A percentile compares a stretch with the other conserved stretches of the same genome.
Evolutionary conservation across 1,284 basidiomycete genomes (phyloP).

Genomic region (Leccinum solheimii): DNA sequence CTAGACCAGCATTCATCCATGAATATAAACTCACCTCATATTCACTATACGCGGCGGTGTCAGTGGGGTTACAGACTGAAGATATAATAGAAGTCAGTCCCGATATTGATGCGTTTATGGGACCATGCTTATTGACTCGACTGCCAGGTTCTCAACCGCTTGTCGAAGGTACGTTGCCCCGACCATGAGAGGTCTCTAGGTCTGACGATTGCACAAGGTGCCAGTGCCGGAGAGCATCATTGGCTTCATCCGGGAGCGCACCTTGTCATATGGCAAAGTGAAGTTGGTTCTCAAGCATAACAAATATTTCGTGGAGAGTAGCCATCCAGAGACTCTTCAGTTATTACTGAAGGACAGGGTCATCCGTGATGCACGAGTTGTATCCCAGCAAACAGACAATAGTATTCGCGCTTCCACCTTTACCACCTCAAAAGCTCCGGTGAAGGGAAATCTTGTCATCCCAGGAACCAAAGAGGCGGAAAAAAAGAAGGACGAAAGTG

Average conservation of each 20-base stretch:
- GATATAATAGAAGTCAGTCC: constrained; percentile 94
- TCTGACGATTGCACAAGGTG: constrained; percentile 50
- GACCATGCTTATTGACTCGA: constrained; percentile 12
- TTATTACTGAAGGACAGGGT: constrained; percentile 80
- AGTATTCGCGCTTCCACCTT: constrained; percentile 78
- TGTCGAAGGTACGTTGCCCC: constrained; percentile 69
- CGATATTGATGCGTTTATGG: constrained; percentile 20
- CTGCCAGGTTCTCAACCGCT: constrained; percentile 73
- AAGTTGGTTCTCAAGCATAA: constrained; percentile 97
- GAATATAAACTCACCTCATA: constrained; percentile 99
- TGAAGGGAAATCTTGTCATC: constrained; percentile 79
- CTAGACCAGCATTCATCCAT: constrained; percentile 96
- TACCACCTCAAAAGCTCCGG: constrained; percentile 80
- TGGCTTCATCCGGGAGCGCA: constrained; percentile 85
- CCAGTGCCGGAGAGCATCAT: constrained; percentile 86
- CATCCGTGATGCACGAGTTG: constrained; percentile 80
- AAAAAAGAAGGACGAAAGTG: constrained; percentile 59
- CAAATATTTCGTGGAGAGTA: constrained; percentile 93
- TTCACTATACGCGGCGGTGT: constrained; percentile 97
- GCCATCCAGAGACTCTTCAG: constrained; percentile 89
- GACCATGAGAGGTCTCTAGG: background rate
- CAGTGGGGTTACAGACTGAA: constrained; percentile 95
- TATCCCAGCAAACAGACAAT: constrained; percentile 60
- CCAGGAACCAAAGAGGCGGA: constrained; percentile 79
- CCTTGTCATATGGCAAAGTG: constrained; percentile 94